These are phyloP conservation scores for Buxus sempervirens DNA, from an alignment of 164 flowering plant genomes.

Conservation along the genomic window DNA sequence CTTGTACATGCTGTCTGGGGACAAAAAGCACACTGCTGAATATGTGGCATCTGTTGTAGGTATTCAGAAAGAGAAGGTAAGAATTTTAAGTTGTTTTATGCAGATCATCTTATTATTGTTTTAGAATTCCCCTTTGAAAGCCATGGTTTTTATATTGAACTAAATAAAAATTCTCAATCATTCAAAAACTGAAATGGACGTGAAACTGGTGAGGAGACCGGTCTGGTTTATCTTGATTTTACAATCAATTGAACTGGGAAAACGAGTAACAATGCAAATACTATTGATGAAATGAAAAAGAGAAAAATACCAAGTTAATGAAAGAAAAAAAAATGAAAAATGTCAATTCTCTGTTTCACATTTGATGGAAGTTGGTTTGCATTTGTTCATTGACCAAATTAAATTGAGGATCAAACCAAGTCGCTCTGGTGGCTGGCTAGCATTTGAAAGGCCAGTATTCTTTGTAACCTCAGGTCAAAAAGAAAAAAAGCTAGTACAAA, in stretches of 20 bases:
- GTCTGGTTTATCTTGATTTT: not conserved
- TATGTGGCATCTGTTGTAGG: constrained; percentile 93
- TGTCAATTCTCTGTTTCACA: no score
- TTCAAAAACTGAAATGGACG: not conserved
- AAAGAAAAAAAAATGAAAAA: no score
- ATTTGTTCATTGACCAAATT: no score
- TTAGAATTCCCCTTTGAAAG: not conserved
- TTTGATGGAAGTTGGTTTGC: no score
- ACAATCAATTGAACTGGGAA: no score
- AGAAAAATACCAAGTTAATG: no score
- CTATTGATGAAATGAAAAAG: no score
- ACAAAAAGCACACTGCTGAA: constrained; percentile 79
- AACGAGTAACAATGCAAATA: no score
- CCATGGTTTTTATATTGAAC: not conserved
- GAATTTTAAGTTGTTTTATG: not conserved
- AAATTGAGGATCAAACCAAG: no score
- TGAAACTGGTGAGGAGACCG: not conserved
- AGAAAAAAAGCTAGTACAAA: not conserved
- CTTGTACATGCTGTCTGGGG: constrained; percentile 91
- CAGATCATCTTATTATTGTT: not conserved
- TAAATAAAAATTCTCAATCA: not conserved
- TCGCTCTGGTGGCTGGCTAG: no score
- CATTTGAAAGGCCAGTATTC: no score
- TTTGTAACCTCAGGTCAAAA: no score
- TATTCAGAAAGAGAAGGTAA: constrained; percentile 77